These are phyloP conservation scores for Penicillium salamii DNA, from an alignment of 495 filamentous ascomycete species.

Conservation along the genomic window DNA sequence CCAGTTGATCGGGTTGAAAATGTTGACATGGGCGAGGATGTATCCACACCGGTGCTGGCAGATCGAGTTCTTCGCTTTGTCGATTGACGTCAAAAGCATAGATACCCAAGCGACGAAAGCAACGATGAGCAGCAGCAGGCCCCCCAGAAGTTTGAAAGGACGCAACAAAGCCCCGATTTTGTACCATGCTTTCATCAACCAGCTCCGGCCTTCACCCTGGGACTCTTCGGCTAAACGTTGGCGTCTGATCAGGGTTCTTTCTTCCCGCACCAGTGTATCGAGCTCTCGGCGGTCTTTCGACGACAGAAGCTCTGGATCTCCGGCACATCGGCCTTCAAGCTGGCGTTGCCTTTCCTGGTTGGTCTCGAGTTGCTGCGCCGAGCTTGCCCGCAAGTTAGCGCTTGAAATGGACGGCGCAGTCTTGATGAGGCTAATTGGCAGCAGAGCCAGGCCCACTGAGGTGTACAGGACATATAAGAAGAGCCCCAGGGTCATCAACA, in stretches of 20 bases:
- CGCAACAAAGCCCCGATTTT: conserved; percentile 75
- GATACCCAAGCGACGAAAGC: conserved; percentile 76
- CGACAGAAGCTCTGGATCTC: conserved; percentile 68
- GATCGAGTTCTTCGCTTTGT: conserved; percentile 91
- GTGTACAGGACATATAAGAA: conserved; percentile 86
- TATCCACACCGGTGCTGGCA: conserved; percentile 92
- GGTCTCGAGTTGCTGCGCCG: conserved; percentile 70
- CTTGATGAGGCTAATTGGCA: conserved; percentile 88
- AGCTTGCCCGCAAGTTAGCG: conserved; percentile 70
- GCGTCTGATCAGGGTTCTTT: conserved; percentile 85
- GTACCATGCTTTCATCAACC: conserved; percentile 67
- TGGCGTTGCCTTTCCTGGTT: conserved; percentile 91
- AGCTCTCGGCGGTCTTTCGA: conserved; percentile 85
- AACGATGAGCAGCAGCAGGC: conserved; percentile 70
- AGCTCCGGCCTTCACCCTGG: conserved; percentile 66
- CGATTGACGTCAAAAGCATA: conserved; percentile 93
- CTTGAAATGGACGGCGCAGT: conserved; percentile 78
- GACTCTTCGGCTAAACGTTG: conserved; percentile 83
- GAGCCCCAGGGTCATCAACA: conserved; percentile 82
- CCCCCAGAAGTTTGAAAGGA: conserved; percentile 82
- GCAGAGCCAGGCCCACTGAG: conserved; percentile 79
- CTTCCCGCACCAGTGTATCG: conserved; percentile 81
- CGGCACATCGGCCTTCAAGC: conserved; percentile 80
- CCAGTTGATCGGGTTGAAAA: conserved; percentile 95
- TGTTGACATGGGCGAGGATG: conserved; percentile 83